A percentile compares a stretch with the other conserved stretches of the same genome.
phyloP scores from a whole-genome alignment of 2,329 filamentous ascomycete species.

The Pseudogymnoascus sp. region DNA sequence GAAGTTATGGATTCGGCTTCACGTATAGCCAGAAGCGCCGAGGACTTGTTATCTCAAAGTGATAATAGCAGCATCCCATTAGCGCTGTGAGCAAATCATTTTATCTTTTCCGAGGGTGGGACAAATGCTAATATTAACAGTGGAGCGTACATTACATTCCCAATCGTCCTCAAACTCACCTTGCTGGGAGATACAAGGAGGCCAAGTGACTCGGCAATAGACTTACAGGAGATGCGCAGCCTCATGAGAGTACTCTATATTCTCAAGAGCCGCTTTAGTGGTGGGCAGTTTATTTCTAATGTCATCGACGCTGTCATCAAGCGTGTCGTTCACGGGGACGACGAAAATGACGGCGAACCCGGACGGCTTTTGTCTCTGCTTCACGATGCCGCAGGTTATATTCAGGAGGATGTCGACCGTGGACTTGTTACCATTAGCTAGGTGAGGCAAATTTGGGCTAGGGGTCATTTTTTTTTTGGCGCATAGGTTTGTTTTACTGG shows the following conservation, averaged over 20 bases:
- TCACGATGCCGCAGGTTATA: not conserved
- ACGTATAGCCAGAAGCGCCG: slow-evolving; percentile 7
- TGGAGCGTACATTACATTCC: slow-evolving; percentile 4
- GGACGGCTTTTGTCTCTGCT: not conserved
- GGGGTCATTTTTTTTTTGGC: not conserved
- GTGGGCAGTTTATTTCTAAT: slow-evolving; percentile 6
- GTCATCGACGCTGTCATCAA: slow-evolving; percentile 7
- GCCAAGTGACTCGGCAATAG: not conserved
- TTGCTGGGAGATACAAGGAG: not conserved
- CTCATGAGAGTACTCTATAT: slow-evolving; percentile 5
- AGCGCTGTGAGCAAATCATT: slow-evolving; percentile 3
- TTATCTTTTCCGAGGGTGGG: not conserved
- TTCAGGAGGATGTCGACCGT: not conserved
- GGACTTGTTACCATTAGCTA: not conserved
- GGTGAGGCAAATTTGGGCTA: not conserved
- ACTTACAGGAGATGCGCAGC: slow-evolving; percentile 5
- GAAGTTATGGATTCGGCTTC: slow-evolving; percentile 3
- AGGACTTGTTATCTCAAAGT: not conserved
- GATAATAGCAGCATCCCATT: slow-evolving; percentile 8
- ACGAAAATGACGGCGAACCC: not conserved
- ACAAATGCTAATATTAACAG: not conserved
- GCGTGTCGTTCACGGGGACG: not conserved
- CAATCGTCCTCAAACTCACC: not conserved
- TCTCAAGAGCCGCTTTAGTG: slow-evolving; percentile 7
- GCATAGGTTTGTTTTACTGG: not conserved